phyloP scores from a whole-genome alignment of 306 rosid species.

The Castanea crenata region DNA sequence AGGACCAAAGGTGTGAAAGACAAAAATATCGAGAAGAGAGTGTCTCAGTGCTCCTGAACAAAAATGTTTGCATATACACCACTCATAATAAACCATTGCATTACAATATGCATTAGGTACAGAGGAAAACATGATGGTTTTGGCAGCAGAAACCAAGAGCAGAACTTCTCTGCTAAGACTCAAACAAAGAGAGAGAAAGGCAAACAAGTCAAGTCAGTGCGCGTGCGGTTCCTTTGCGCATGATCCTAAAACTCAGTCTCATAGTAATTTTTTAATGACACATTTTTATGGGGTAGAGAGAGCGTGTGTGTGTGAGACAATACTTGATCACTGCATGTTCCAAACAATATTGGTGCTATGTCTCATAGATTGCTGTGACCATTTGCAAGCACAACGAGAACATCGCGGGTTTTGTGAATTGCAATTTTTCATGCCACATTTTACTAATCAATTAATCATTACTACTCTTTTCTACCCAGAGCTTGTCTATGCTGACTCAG shows the following conservation, averaged over 20 bases:
- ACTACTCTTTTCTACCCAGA: background rate
- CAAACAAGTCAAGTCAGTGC: slow-evolving; percentile 19
- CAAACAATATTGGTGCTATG: background rate
- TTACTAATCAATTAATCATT: background rate
- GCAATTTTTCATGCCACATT: background rate
- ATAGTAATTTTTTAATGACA: slow-evolving; percentile 4
- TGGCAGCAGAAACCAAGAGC: slow-evolving; percentile 24
- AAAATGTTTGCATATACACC: background rate
- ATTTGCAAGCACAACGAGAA: slow-evolving; percentile 7
- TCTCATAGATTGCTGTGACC: slow-evolving; percentile 11
- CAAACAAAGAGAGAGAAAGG: slow-evolving; percentile 4
- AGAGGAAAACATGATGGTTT: slow-evolving; percentile 33
- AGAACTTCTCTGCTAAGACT: background rate
- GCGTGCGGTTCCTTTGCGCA: slow-evolving; percentile 61
- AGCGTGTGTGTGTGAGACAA: background rate
- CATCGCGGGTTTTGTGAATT: slow-evolving; percentile 11
- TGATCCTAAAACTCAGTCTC: slow-evolving; percentile 58
- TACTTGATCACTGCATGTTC: slow-evolving; percentile 1
- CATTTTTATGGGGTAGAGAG: too few species aligned
- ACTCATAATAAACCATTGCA: slow-evolving; percentile 12
- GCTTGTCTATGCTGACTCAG: background rate
- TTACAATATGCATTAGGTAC: slow-evolving; percentile 8
- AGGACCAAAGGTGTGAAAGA: slow-evolving; percentile 12
- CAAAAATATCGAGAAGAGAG: slow-evolving; percentile 32
- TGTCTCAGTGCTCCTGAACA: background rate